Evolutionary conservation across 2,329 filamentous ascomycete genomes (phyloP).

Genomic region (Diaporthe humulicola): DNA sequence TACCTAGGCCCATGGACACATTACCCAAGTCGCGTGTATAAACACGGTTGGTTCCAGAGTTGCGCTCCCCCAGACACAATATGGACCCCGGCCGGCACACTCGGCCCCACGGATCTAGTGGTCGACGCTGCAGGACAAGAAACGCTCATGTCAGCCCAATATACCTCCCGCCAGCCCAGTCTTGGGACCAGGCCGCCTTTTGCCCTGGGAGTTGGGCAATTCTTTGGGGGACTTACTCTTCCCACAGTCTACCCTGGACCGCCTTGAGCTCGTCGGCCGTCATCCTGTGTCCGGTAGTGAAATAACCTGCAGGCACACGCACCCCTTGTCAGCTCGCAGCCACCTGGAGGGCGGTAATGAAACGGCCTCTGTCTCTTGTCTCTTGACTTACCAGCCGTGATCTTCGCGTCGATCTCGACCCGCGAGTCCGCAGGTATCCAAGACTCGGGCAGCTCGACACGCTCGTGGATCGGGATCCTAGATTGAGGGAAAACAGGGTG

Average conservation of each 20-base stretch:
- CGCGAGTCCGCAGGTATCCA: conserved; percentile 94
- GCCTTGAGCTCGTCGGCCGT: conserved; percentile 87
- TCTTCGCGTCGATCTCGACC: conserved; percentile 99
- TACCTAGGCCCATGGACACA: not conserved
- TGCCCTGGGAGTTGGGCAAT: not conserved
- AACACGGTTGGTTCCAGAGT: conserved; percentile 1
- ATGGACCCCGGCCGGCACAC: conserved; percentile 52
- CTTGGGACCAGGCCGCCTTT: conserved; percentile 7
- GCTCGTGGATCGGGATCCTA: conserved; percentile 87
- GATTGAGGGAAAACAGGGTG: conserved; percentile 11
- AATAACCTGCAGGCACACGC: conserved; percentile 65
- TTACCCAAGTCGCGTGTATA: not conserved
- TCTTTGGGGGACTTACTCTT: conserved; percentile 70
- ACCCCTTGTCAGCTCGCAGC: conserved; percentile 8
- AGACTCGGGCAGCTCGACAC: conserved; percentile 91
- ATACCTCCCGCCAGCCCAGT: not conserved
- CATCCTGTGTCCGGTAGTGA: conserved; percentile 92
- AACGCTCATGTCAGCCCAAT: conserved; percentile 45
- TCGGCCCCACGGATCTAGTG: conserved; percentile 46
- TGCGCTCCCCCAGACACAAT: not conserved
- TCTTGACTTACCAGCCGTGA: conserved; percentile 81
- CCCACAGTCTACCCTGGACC: conserved; percentile 92
- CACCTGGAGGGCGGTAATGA: not conserved
- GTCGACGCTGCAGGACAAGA: conserved; percentile 42
- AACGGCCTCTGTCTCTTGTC: not conserved